Conservation (phyloP, 441 rosid species). For the Erodium chrysanthum region DNA sequence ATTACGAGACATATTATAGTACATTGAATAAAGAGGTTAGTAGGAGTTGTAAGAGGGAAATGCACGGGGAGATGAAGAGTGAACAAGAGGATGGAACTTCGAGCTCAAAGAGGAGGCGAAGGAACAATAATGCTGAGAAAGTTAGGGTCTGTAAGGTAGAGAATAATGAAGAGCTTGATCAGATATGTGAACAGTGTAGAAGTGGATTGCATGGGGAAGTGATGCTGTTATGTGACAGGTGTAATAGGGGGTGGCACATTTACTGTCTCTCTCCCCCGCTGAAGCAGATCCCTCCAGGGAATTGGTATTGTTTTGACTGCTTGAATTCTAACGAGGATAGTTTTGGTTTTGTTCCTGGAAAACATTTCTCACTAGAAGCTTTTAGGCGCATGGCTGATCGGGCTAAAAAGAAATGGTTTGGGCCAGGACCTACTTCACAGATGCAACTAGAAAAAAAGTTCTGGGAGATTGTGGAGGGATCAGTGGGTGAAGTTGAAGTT, state of each 20-base stretch:
- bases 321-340: slow-evolving; percentile 77
- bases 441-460: slow-evolving; percentile 76
- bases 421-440: slow-evolving; percentile 52
- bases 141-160: slow-evolving; percentile 31
- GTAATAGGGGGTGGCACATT: slow-evolving; percentile 93
- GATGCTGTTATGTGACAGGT: slow-evolving; percentile 95
- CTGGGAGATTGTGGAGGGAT: slow-evolving; percentile 96
- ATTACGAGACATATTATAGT: slow-evolving; percentile 60
- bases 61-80: slow-evolving; percentile 26
- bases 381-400: slow-evolving; percentile 87
- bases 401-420: slow-evolving; percentile 82
- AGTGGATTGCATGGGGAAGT: slow-evolving; percentile 87
- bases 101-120: slow-evolving; percentile 51
- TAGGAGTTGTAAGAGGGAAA: slow-evolving; percentile 47
- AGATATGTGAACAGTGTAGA: slow-evolving; percentile 74
- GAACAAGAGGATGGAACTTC: slow-evolving; percentile 26
- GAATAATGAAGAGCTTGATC: slow-evolving; percentile 47
- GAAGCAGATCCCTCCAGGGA: slow-evolving; percentile 75
- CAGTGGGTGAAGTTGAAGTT: slow-evolving; percentile 77
- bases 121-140: slow-evolving; percentile 30
- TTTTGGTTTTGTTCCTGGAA: slow-evolving; percentile 93
- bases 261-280: slow-evolving; percentile 88
- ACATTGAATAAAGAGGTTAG: slow-evolving; percentile 31
- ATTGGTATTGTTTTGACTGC: slow-evolving; percentile 96
- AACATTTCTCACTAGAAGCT: slow-evolving; percentile 47